A percentile compares a stretch with the other conserved stretches of the same genome.
Conservation (phyloP, 176 grass and related monocot genomes). For the Avena sativa region DNA sequence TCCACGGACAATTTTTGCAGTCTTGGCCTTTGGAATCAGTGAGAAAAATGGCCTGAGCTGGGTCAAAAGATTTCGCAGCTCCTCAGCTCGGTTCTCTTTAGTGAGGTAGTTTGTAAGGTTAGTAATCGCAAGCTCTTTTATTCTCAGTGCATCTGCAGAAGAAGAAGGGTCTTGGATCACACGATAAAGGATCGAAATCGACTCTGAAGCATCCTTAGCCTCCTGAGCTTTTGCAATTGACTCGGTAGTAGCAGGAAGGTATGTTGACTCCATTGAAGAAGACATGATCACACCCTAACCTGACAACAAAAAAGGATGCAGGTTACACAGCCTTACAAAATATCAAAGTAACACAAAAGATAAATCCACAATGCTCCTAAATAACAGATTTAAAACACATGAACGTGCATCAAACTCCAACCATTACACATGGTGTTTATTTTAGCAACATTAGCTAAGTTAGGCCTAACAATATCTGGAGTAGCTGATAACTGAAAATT, state of each 20-base stretch:
- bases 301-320: neutral
- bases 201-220: constrained; percentile 26
- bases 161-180: constrained; percentile 24
- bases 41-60: constrained; percentile 28
- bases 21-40: constrained; percentile 31
- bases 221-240: constrained; percentile 30
- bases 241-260: constrained; percentile 30
- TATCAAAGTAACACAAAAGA: neutral
- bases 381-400: neutral
- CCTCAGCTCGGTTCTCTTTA: constrained; percentile 22
- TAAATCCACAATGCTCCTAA: neutral
- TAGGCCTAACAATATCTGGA: neutral
- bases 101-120: constrained; percentile 29
- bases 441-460: neutral
- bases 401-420: neutral
- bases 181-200: constrained; percentile 24
- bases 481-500: neutral
- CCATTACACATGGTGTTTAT: neutral
- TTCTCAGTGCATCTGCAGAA: constrained; percentile 25
- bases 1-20: constrained; percentile 30
- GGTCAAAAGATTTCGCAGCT: constrained; percentile 21
- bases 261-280: constrained; percentile 3
- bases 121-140: constrained; percentile 13
- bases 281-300: constrained; percentile 12
- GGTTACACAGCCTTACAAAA: neutral